These are phyloP conservation scores for Eruca vesicaria DNA, from an alignment of 441 rosid species.

Conservation along the genomic window DNA sequence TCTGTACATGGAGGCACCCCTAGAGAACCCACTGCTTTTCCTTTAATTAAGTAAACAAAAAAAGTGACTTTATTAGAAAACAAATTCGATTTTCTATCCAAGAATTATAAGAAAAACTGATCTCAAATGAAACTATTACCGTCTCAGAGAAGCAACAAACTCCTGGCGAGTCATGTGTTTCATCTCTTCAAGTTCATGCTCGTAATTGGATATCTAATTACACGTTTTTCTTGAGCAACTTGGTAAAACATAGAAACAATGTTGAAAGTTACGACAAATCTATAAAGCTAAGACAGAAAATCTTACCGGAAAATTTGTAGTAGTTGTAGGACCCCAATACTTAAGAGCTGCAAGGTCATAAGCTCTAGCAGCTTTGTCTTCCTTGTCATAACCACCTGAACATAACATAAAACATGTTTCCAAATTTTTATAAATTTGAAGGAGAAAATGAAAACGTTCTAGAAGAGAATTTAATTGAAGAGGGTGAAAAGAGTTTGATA, in stretches of 20 bases:
- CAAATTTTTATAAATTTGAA: constrained; percentile 14
- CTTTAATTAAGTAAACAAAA: constrained; percentile 27
- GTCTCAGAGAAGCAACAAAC: constrained; percentile 85
- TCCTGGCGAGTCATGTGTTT: constrained; percentile 87
- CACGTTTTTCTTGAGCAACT: background rate
- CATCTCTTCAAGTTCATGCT: constrained; percentile 87
- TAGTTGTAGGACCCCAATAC: constrained; percentile 96
- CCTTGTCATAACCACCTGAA: constrained; percentile 94
- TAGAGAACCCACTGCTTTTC: constrained; percentile 78
- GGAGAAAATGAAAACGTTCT: background rate
- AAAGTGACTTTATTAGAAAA: background rate
- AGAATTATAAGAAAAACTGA: background rate
- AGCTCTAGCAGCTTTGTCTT: constrained; percentile 95
- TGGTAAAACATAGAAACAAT: background rate
- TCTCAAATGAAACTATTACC: constrained; percentile 40
- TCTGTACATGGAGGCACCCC: constrained; percentile 79
- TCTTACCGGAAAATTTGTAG: constrained; percentile 81
- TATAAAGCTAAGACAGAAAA: background rate
- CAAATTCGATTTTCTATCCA: background rate
- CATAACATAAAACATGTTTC: background rate
- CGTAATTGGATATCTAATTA: constrained; percentile 64
- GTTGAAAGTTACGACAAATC: background rate
- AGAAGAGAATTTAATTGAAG: background rate
- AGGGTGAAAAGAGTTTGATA: background rate
- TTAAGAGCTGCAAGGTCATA: constrained; percentile 97